Evolutionary conservation across 495 filamentous ascomycete genomes (phyloP).

Genomic region (Lentithecium fluviatile): DNA sequence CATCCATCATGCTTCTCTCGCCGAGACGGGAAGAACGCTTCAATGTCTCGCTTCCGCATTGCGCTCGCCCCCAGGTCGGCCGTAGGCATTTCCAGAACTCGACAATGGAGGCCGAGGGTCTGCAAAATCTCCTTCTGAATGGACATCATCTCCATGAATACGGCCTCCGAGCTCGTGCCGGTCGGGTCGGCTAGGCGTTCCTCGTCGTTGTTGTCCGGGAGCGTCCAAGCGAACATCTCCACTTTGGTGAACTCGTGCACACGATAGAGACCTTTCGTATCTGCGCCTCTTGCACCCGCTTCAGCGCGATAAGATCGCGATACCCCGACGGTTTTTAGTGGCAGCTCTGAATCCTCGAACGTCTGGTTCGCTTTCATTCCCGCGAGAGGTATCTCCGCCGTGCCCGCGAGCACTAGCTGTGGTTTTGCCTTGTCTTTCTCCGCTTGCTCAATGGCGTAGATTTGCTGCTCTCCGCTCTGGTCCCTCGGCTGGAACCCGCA

Average conservation of each 20-base stretch:
- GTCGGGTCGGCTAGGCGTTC: slow-evolving; percentile 24
- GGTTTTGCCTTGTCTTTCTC: slow-evolving; percentile 62
- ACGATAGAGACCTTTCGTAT: slow-evolving; percentile 92
- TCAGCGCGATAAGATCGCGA: slow-evolving; percentile 93
- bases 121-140: slow-evolving; percentile 82
- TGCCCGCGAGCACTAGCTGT: slow-evolving; percentile 72
- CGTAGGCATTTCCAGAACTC: slow-evolving; percentile 89
- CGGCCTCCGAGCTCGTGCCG: slow-evolving; percentile 23
- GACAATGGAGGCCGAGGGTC: slow-evolving; percentile 75
- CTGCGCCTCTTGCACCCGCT: slow-evolving; percentile 81
- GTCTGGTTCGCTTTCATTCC: slow-evolving; percentile 78
- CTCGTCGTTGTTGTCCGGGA: slow-evolving; percentile 44
- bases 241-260: slow-evolving; percentile 99
- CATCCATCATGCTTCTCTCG: slow-evolving; percentile 71
- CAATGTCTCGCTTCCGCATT: slow-evolving; percentile 83
- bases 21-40: slow-evolving; percentile 88
- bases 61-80: slow-evolving; percentile 86
- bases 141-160: slow-evolving; percentile 79
- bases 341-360: slow-evolving; percentile 62
- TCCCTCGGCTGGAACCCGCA: slow-evolving; percentile 95
- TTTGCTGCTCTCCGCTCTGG: slow-evolving; percentile 83
- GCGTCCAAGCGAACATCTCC: slow-evolving; percentile 89
- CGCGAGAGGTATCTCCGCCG: slow-evolving; percentile 91
- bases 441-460: slow-evolving; percentile 71
- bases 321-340: slow-evolving; percentile 74